These are phyloP conservation scores for Sporothrix dimorphospora DNA, from an alignment of 2,329 filamentous ascomycete species.

Conservation along the genomic window DNA sequence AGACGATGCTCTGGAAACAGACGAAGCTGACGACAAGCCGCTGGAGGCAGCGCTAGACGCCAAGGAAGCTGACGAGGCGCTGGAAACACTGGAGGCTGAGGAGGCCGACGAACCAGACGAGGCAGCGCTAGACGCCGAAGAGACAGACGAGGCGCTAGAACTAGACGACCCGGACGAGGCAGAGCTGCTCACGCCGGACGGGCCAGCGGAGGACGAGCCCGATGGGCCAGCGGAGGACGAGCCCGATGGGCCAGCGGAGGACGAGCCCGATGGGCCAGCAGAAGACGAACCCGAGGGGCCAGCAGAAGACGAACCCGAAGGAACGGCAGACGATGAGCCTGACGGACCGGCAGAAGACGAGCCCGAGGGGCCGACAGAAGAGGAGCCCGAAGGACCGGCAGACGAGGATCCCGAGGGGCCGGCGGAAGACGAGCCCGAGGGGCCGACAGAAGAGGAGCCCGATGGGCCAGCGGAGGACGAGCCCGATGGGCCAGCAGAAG, in stretches of 20 bases:
- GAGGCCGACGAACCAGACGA: background rate
- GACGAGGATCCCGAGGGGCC: background rate
- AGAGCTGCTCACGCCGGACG: conserved; percentile 1
- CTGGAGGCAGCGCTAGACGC: background rate
- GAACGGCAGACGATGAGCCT: background rate
- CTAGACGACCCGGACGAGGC: background rate
- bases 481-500: background rate
- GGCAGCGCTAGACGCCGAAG: background rate
- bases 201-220: background rate
- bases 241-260: background rate
- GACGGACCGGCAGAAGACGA: no score
- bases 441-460: background rate
- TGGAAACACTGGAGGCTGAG: background rate
- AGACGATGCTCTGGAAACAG: background rate
- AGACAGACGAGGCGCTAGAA: background rate
- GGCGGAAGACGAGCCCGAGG: background rate
- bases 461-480: background rate
- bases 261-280: background rate
- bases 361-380: background rate
- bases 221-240: conserved; percentile 1
- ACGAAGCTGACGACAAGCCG: background rate
- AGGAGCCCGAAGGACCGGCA: background rate
- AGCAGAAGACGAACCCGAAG: no score
- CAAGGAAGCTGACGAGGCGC: background rate
- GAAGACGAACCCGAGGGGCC: background rate